Evolutionary conservation across 2,329 filamentous ascomycete species (phyloP), one percentile per base, ranked within the genome.

Genomic region (Apiospora phragmitis): DNA sequence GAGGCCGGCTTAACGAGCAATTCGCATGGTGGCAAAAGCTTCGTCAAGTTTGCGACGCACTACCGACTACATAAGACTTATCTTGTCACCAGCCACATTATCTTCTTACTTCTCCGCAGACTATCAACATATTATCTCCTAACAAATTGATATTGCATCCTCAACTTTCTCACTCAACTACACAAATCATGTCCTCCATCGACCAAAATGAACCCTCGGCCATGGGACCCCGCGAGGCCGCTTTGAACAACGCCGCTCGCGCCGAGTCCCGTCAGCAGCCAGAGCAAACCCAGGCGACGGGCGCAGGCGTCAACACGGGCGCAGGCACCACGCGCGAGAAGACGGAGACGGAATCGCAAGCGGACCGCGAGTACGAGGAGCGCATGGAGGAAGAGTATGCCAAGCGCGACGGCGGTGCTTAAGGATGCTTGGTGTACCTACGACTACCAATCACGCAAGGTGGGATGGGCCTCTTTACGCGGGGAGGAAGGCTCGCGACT

Each of bases 351-450:
- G 85, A 88, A 78, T 72, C 82, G 70, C 84, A 86, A 73, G 86
- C 86, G 1, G 86, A 88, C 73, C 77, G 82, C 32, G 70, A 82
- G 51, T 88, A 88, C 68, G 85, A 87, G 71, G 86, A 87, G 77
- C 77, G 80, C 4, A 87, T 88, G 76, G 86, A 88, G 80, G 86
- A 88, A 59, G 86, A 88, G 77, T 88, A 88, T 72, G 86, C 86
- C 62, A 88, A 87, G 81, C 78, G 85, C 47, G 86, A 88, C 68
- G 86, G 86, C 8, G 86, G 86, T 38, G 81, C 85, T 21, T 87
- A 24, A 66, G 38, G 47, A 26, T 26, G 8, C n/a, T 42, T 16
- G 41, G 1, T 16, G 41, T 42, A n/a, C n/a, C n/a, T n/a, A n/a
- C n/a, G n/a, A n/a, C 38, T 4, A 21, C 18, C 42, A 21, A 43